Base-by-base conservation (phyloP, 2,329 filamentous ascomycete species). In the Drechslerella coelobrocha region DNA sequence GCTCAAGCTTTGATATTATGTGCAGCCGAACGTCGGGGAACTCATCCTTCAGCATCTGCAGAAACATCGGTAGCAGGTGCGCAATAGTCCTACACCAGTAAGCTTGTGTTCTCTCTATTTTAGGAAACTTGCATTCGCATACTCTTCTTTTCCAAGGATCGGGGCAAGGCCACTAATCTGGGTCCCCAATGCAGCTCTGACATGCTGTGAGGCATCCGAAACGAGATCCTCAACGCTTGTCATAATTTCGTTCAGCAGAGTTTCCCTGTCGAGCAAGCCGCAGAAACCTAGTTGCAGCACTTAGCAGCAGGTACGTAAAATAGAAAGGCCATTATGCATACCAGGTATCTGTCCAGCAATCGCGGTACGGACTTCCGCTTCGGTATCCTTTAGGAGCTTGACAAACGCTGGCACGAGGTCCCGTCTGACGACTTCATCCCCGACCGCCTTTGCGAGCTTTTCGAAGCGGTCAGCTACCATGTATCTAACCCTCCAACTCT, bases 381-480 rank as follows among this genome's bases (percentile, higher is more conserved):
- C 94, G 75, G 91, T 96, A 78, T 99, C 94, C 81, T 99, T 99
- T 73, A 99, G 84, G 56, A 99, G 86, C 83, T 97, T 97, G 74
- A 97, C 92, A 78, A 99, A 99, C 8, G 94, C 90, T 31, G 94
- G 94, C 10, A 97, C 93, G 75, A 99, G 85, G 80, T 99, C 94
- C 77, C 94, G 85, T 69, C 89, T 89, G 55, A 99, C 89, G 65
- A 97, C 92, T 81, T 99, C 94, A 76, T 97, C 93, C 78, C 97
- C 92, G 54, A 99, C 94, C 29, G 94, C 94, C 83, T 97, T 97
- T 73, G 94, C 94, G 79, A 99, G 96, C 92, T 97, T 97, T 81
- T 99, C 94, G 78, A 97, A 99, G 78, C 92, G 87, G 80, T 99
- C 94, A 52, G 94, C 94, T 76, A 99, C 94, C 94, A 99, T 99